Percentiles rank a stretch among this genome's conserved stretches.
phyloP scores from a whole-genome alignment of 495 filamentous ascomycete species.

The Parachaetomium inaequale region DNA sequence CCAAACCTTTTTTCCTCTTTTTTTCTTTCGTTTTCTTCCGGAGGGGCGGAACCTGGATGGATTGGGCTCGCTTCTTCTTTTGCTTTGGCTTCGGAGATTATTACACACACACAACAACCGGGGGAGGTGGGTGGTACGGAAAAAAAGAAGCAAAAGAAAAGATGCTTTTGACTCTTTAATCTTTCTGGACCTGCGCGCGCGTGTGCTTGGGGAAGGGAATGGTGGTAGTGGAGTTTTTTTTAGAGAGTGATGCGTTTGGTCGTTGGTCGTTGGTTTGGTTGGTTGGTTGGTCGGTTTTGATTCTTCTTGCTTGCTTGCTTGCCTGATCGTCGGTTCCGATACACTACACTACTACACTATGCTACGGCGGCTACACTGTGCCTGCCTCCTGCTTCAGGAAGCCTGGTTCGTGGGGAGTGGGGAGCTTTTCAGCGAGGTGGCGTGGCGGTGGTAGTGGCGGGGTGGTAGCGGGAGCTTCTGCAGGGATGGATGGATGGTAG shows the following conservation, averaged over 20 bases:
- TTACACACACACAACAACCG: neutral
- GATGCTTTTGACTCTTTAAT: neutral
- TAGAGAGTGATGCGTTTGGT: conserved; percentile 1
- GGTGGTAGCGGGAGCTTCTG: neutral
- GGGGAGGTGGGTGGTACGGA: neutral
- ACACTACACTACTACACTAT: neutral
- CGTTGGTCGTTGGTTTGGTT: neutral
- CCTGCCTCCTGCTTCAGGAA: too few relatives aligned
- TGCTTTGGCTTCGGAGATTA: conserved; percentile 1
- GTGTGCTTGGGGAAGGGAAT: neutral
- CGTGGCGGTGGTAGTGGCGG: too few relatives aligned
- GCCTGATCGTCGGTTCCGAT: neutral
- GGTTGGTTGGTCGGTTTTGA: neutral
- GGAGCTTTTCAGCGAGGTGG: neutral
- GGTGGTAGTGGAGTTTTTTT: conserved; percentile 2
- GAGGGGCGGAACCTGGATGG: neutral
- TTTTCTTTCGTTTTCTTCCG: neutral
- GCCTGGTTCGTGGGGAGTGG: too few relatives aligned
- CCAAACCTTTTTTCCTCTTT: neutral
- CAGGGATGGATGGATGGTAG: neutral
- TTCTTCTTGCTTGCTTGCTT: too few relatives aligned
- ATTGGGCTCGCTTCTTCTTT: neutral
- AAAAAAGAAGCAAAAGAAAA: conserved; percentile 3
- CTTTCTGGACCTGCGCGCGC: conserved; percentile 2
- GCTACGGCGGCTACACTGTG: too few relatives aligned